Percentiles rank a stretch among this genome's conserved stretches.
Evolutionary conservation across 2,329 filamentous ascomycete species (phyloP).

Genomic region (Dactylellina sp.): DNA sequence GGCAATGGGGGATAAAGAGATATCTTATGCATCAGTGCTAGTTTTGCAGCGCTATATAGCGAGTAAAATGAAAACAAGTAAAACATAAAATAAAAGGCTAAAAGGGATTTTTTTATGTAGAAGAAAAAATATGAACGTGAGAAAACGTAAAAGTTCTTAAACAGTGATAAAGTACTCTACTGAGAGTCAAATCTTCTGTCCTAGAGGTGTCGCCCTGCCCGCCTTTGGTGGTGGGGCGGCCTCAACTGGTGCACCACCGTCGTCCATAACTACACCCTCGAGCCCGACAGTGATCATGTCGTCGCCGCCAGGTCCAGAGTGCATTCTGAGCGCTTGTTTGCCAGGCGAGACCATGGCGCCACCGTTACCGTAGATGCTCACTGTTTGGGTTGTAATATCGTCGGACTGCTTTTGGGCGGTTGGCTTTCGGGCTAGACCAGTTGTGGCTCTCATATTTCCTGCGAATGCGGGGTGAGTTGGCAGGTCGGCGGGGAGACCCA

Average conservation of each 20-base stretch:
- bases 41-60: constrained; percentile 14
- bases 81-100: neutral
- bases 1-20: neutral
- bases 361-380: constrained; percentile 48
- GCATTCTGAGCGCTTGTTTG: constrained; percentile 54
- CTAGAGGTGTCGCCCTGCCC: constrained; percentile 50
- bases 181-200: constrained; percentile 52
- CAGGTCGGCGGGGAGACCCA: constrained; percentile 52
- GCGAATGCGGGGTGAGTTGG: constrained; percentile 54
- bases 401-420: constrained; percentile 18
- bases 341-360: constrained; percentile 45
- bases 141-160: constrained; percentile 2
- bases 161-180: constrained; percentile 36
- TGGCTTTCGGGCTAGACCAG: constrained; percentile 50
- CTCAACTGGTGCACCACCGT: constrained; percentile 54
- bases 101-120: neutral
- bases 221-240: constrained; percentile 52
- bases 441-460: constrained; percentile 48
- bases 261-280: constrained; percentile 55
- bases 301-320: constrained; percentile 47
- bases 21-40: neutral
- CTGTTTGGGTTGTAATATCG: constrained; percentile 47
- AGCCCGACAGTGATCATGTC: constrained; percentile 56
- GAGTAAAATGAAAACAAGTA: neutral
- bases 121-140: constrained; percentile 8